These are phyloP conservation scores for Cladosporium sp. DNA, from an alignment of 2,329 filamentous ascomycete species.

Conservation along the genomic window DNA sequence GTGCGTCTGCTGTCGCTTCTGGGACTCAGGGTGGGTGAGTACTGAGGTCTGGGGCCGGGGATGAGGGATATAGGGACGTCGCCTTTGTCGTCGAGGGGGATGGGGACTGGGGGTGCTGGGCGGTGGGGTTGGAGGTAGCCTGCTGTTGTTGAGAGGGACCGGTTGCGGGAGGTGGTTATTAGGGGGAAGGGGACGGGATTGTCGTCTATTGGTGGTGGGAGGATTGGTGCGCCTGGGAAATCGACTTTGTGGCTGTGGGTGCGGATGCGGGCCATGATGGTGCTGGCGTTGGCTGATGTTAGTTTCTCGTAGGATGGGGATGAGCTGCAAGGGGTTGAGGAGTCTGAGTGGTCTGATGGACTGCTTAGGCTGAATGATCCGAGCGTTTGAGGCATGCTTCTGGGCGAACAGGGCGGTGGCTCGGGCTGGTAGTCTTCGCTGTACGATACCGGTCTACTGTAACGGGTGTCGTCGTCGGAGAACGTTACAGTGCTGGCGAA, in stretches of 20 bases:
- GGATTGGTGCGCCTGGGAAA: conserved; percentile 29
- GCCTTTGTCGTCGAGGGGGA: conserved; percentile 5
- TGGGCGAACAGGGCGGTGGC: conserved; percentile 43
- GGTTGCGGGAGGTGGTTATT: conserved; percentile 14
- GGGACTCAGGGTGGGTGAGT: conserved; percentile 12
- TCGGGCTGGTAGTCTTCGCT: conserved; percentile 23
- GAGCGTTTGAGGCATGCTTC: conserved; percentile 31
- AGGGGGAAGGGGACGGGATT: conserved; percentile 15
- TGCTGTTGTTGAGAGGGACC: conserved; percentile 15
- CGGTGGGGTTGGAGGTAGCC: conserved; percentile 18
- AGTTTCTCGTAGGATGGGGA: conserved; percentile 23
- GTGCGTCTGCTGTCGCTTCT: conserved; percentile 22
- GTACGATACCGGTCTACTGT: conserved; percentile 23
- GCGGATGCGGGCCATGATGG: conserved; percentile 30
- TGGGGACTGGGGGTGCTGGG: conserved; percentile 22
- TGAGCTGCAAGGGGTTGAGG: conserved; percentile 1
- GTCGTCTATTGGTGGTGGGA: conserved; percentile 26
- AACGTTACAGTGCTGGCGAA: conserved; percentile 13
- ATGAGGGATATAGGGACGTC: background rate
- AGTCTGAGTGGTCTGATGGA: conserved; percentile 12
- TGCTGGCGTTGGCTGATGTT: conserved; percentile 36
- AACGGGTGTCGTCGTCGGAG: conserved; percentile 10
- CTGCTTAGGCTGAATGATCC: conserved; percentile 17
- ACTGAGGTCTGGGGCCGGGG: background rate
- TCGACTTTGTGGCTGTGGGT: conserved; percentile 18